A percentile compares a stretch with the other conserved stretches of the same genome.
These are phyloP conservation scores for Populus davidiana DNA, from an alignment of 345 rosid genomes.

Conservation along the genomic window DNA sequence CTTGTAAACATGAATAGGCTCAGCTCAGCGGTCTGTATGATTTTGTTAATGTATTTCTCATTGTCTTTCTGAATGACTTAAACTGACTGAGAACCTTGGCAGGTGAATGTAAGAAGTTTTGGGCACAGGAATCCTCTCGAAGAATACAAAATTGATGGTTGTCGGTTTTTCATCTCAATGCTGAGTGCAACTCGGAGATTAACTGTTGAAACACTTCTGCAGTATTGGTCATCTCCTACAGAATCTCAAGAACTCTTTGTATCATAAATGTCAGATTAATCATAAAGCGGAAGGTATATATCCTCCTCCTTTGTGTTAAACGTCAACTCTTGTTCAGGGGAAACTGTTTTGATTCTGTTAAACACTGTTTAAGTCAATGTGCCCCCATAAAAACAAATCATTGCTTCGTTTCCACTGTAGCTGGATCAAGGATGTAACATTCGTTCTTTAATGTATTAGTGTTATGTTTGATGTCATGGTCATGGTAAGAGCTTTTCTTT, in stretches of 20 bases:
- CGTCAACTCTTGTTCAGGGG: neutral
- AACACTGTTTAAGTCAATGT: neutral
- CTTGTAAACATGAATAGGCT: slow-evolving; percentile 91
- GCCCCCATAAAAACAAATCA: too few species aligned
- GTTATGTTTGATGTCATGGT: too few species aligned
- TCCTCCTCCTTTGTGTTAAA: neutral
- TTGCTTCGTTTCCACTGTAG: too few species aligned
- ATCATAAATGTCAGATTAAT: slow-evolving; percentile 10
- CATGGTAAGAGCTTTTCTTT: too few species aligned
- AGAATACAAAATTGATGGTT: slow-evolving; percentile 95
- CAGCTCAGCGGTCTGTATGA: slow-evolving; percentile 69
- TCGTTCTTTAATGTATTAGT: too few species aligned
- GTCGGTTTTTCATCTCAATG: slow-evolving; percentile 94
- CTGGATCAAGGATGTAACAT: too few species aligned
- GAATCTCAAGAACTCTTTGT: slow-evolving; percentile 64
- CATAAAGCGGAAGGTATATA: neutral
- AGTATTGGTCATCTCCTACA: slow-evolving; percentile 77
- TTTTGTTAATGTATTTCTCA: slow-evolving; percentile 3
- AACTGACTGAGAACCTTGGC: slow-evolving; percentile 24
- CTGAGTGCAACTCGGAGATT: slow-evolving; percentile 85
- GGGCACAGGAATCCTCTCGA: slow-evolving; percentile 98
- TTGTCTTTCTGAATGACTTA: slow-evolving; percentile 4
- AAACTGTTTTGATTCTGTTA: neutral
- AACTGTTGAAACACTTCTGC: slow-evolving; percentile 71
- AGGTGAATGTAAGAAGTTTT: slow-evolving; percentile 93